Evolutionary conservation across 768 basidiomycete species (phyloP).

Genomic region (Paxillus ammoniavirescens): DNA sequence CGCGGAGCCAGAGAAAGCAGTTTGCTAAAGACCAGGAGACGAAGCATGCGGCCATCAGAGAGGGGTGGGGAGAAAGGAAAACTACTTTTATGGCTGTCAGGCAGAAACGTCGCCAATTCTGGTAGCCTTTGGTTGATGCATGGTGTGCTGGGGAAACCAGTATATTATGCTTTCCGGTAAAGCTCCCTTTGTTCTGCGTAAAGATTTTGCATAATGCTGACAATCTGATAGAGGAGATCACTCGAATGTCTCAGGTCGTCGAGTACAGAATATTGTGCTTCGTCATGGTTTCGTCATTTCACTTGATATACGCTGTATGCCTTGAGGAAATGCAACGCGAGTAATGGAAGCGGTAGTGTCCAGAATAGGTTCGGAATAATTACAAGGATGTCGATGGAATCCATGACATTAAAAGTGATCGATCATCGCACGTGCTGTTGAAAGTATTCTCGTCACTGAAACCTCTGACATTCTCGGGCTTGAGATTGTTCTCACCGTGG

Average conservation of each 20-base stretch:
- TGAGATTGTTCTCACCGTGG: too few species aligned
- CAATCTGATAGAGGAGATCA: neutral
- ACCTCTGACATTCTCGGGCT: too few species aligned
- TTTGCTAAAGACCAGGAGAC: constrained; percentile 43
- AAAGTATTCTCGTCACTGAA: too few species aligned
- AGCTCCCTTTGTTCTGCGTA: neutral
- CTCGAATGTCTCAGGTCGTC: neutral
- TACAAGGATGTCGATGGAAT: too few species aligned
- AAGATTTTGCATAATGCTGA: neutral
- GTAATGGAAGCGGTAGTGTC: neutral
- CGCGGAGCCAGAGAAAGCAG: constrained; percentile 45
- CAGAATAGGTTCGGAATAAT: too few species aligned
- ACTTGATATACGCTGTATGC: neutral
- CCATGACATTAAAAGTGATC: too few species aligned
- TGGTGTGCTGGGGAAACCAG: neutral
- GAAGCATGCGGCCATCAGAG: constrained; percentile 46
- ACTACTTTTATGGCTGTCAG: constrained; percentile 58
- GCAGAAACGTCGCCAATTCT: constrained; percentile 66
- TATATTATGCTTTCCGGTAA: neutral
- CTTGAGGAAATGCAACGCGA: neutral
- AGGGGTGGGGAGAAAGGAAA: constrained; percentile 72
- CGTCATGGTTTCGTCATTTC: neutral
- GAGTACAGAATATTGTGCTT: neutral
- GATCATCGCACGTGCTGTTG: too few species aligned
- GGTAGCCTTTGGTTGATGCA: constrained; percentile 44